Conservation (phyloP, 495 filamentous ascomycete species). For the Aspergillus kassunensis region DNA sequence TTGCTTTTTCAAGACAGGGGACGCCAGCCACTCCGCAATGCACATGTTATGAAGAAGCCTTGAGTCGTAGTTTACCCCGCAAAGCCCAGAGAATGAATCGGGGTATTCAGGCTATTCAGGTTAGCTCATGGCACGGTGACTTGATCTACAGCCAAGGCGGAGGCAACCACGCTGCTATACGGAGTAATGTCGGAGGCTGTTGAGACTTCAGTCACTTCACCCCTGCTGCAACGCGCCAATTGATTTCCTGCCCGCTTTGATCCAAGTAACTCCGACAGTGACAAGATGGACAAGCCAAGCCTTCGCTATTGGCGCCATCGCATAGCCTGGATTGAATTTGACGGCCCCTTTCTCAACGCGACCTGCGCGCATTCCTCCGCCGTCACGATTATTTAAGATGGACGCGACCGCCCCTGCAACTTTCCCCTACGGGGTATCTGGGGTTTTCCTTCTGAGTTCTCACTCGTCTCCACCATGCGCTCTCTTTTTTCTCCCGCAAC, state of each 20-base stretch:
- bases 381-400: background rate
- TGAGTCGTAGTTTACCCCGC: slow-evolving; percentile 3
- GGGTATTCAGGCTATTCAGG: background rate
- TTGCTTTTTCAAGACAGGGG: background rate
- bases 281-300: background rate
- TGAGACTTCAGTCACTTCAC: too few species aligned
- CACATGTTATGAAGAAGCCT: too few species aligned
- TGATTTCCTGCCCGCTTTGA: background rate
- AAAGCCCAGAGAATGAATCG: background rate
- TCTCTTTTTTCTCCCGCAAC: background rate
- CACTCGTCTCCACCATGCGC: background rate
- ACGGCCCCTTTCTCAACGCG: background rate
- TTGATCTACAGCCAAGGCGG: slow-evolving; percentile 6
- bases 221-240: background rate
- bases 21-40: background rate
- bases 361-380: background rate
- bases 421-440: background rate
- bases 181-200: background rate
- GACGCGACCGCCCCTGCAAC: background rate
- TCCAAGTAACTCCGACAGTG: background rate
- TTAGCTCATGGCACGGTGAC: background rate
- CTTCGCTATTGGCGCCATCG: background rate
- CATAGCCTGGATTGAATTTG: background rate
- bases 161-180: background rate
- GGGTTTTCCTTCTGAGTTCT: background rate